Evolutionary conservation across 768 basidiomycete genomes (phyloP), one percentile per base, ranked within the genome.

Genomic region (Inosperma sp.): DNA sequence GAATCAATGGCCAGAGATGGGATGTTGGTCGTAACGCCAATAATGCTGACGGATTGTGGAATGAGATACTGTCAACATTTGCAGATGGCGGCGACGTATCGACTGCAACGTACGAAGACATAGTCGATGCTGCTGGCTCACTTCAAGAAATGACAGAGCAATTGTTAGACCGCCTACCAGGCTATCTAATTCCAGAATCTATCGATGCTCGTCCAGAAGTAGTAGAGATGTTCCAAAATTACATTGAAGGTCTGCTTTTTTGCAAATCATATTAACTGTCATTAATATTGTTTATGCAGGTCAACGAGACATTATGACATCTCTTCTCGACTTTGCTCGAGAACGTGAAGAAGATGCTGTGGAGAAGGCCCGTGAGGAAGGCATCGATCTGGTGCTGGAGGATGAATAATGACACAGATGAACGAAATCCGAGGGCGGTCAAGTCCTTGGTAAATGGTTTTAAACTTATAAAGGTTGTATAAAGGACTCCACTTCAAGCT

Each of bases 81-180:
- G 52, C 54, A 17, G 70, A 64, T 35, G 56, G 49, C 17, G 34
- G 58, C 49, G 59, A 62, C 19, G n/a, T n/a, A n/a, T n/a, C n/a
- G n/a, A n/a, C n/a, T n/a, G 49, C 59, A 17, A 69, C 56, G 27
- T 81, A 78, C 61, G 82, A 90, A 59, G 75, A 82, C 54, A 73
- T 87, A 55, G 65, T 93, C 33, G 84, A 89, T 34, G 82, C 84
- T 0, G 76, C 87, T 7, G 79, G 76, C 5, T 68, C 76, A 57
- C 62, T 96, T 52, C 72, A 72, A 19, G 81, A 83, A 16, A 93
- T 94, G 88, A 68, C 83, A 3, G 65, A 75, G 48, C 59, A 64
- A 16, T 63, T 83, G 43, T 57, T 81, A 19, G 70, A 74, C 13
- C 73, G 72, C 2, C 70, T 88, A 13, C 83, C 84, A 6, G 40